phyloP scores from a whole-genome alignment of 352 stramenopile genomes.

The Phytophthora lateralis region DNA sequence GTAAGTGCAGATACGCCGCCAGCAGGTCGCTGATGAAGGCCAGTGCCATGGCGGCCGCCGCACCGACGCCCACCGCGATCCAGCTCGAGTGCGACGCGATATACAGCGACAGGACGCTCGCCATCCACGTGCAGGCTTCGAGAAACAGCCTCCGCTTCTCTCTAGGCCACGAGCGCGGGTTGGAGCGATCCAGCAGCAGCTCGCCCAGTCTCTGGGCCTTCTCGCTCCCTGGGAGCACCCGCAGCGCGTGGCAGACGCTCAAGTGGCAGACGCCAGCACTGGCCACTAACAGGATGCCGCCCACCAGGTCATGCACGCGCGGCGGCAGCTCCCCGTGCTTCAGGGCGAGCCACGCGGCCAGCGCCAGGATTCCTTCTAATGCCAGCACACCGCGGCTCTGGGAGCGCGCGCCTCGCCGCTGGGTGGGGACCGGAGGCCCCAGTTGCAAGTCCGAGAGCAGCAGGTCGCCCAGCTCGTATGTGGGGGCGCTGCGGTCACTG shows the following conservation, averaged over 20 bases:
- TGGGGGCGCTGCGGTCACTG: constrained; percentile 22
- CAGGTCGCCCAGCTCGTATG: constrained; percentile 61
- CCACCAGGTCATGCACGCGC: constrained; percentile 55
- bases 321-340: constrained; percentile 29
- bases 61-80: constrained; percentile 53
- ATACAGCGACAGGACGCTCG: constrained; percentile 74
- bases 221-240: constrained; percentile 3
- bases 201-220: constrained; percentile 38
- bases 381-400: constrained; percentile 39
- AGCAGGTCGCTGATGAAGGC: constrained; percentile 64
- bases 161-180: constrained; percentile 51
- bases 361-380: constrained; percentile 32
- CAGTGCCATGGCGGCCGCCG: constrained; percentile 42
- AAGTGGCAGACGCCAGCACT: constrained; percentile 60
- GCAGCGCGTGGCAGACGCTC: constrained; percentile 50
- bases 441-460: constrained; percentile 48
- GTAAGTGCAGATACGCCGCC: constrained; percentile 55
- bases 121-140: constrained; percentile 78
- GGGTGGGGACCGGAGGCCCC: not conserved
- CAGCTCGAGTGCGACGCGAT: constrained; percentile 50
- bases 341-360: constrained; percentile 40
- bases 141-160: constrained; percentile 67
- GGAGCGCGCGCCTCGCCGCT: constrained; percentile 13
- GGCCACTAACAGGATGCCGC: constrained; percentile 55
- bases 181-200: constrained; percentile 59